Percentiles rank a stretch among this genome's conserved stretches.
Evolutionary conservation across 768 basidiomycete genomes (phyloP).

Genomic region (Lactifluus echinatus): DNA sequence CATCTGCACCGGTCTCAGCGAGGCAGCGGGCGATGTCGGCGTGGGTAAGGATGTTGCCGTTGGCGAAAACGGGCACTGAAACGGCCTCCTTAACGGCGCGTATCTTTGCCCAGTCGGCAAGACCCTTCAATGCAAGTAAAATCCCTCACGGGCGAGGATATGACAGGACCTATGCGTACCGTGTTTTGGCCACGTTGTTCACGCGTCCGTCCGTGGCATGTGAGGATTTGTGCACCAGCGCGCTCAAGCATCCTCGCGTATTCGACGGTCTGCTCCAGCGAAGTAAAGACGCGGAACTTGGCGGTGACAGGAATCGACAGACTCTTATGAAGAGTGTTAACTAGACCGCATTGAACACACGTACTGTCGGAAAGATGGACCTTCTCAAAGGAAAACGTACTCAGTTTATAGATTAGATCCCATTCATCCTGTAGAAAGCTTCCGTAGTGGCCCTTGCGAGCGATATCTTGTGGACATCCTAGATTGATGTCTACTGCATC

Average conservation of each 20-base stretch:
- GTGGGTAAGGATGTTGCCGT: constrained; percentile 88
- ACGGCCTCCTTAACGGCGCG: constrained; percentile 85
- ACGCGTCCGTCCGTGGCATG: constrained; percentile 85
- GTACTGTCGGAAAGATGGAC: background rate
- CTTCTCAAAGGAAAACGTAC: constrained; percentile 33
- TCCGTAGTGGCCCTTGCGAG: constrained; percentile 78
- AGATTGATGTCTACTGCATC: constrained; percentile 95
- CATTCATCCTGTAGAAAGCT: constrained; percentile 92
- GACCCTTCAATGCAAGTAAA: constrained; percentile 39
- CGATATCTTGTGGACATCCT: constrained; percentile 94
- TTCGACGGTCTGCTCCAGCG: constrained; percentile 77
- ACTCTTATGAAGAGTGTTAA: constrained; percentile 77
- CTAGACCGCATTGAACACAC: constrained; percentile 31
- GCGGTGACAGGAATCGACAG: constrained; percentile 91
- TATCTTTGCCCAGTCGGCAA: constrained; percentile 88
- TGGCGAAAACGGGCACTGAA: constrained; percentile 89
- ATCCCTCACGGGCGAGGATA: background rate
- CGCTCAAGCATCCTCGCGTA: constrained; percentile 95
- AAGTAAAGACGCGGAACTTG: constrained; percentile 88
- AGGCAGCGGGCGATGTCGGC: constrained; percentile 78
- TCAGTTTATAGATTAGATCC: constrained; percentile 75
- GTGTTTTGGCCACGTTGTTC: constrained; percentile 87
- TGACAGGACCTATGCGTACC: constrained; percentile 33
- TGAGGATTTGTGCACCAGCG: constrained; percentile 91
- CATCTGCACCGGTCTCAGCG: constrained; percentile 79